Conservation (phyloP, 306 rosid species). For the Cucurbita ficifolia region DNA sequence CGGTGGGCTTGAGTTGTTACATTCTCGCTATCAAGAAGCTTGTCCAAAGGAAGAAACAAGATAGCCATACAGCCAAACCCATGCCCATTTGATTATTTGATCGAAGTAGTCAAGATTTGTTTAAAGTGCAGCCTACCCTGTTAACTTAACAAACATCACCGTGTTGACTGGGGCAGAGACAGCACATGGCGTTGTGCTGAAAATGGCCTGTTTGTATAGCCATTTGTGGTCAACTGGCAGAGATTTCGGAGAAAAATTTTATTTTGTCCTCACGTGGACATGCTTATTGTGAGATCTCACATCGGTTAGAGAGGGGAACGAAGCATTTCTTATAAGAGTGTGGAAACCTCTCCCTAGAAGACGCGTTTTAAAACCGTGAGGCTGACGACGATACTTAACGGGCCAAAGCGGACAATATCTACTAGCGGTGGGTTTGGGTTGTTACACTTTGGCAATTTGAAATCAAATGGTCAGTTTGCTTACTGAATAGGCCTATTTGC, state of each 20-base stretch:
- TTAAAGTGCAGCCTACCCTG: neutral
- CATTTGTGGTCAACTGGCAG: neutral
- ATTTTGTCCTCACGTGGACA: neutral
- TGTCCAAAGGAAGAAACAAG: neutral
- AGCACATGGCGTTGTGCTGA: neutral
- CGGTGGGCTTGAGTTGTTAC: too few relatives aligned
- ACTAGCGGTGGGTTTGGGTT: too few relatives aligned
- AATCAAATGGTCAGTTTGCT: too few relatives aligned
- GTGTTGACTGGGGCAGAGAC: neutral
- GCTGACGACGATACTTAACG: too few relatives aligned
- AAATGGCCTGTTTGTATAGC: neutral
- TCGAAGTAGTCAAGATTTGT: neutral
- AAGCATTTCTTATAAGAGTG: too few relatives aligned
- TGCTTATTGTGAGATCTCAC: too few relatives aligned
- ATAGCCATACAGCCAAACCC: neutral
- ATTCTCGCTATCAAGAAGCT: neutral
- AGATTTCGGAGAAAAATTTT: neutral
- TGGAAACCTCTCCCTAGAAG: too few relatives aligned
- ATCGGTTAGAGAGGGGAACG: too few relatives aligned
- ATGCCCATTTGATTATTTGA: neutral
- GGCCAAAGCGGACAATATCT: too few relatives aligned
- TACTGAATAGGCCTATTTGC: too few relatives aligned
- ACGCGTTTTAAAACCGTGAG: too few relatives aligned
- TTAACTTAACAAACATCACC: neutral
- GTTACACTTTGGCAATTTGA: too few relatives aligned